These are phyloP conservation scores for Nothophoma quercina DNA, from an alignment of 2,329 filamentous ascomycete species.

Conservation along the genomic window DNA sequence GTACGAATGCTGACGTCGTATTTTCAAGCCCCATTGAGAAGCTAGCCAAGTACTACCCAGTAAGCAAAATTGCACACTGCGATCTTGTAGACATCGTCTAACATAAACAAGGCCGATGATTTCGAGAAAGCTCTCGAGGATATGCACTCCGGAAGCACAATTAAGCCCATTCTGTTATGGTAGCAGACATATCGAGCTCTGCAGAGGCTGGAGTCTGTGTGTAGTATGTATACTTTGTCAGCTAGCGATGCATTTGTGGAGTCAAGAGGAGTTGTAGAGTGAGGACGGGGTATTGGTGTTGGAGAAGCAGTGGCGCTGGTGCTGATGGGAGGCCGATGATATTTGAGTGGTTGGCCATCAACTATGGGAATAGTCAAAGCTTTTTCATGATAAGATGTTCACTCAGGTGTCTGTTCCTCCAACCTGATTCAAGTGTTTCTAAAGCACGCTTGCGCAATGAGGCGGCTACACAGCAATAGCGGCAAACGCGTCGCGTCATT, in stretches of 20 bases:
- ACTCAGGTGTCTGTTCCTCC: no score
- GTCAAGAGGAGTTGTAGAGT: not conserved
- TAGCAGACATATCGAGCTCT: slow-evolving; percentile 19
- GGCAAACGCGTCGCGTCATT: no score
- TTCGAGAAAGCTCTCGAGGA: slow-evolving; percentile 52
- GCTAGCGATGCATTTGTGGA: not conserved
- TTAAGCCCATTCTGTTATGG: slow-evolving; percentile 55
- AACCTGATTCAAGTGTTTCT: no score
- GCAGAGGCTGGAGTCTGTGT: not conserved
- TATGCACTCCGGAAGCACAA: slow-evolving; percentile 51
- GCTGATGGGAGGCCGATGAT: no score
- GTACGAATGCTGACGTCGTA: not conserved
- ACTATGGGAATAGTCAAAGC: no score
- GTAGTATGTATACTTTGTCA: not conserved
- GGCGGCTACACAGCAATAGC: no score
- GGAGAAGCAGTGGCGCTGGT: no score
- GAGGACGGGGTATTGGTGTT: no score
- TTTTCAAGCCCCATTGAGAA: slow-evolving; percentile 7
- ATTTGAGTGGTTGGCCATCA: no score
- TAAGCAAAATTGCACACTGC: not conserved
- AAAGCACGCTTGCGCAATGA: no score
- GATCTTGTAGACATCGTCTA: not conserved
- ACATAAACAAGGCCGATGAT: slow-evolving; percentile 45
- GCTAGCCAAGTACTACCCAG: slow-evolving; percentile 7
- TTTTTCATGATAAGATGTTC: no score